These are phyloP conservation scores for Parascedosporium putredinis DNA, from an alignment of 2,329 filamentous ascomycete genomes.

Conservation along the genomic window DNA sequence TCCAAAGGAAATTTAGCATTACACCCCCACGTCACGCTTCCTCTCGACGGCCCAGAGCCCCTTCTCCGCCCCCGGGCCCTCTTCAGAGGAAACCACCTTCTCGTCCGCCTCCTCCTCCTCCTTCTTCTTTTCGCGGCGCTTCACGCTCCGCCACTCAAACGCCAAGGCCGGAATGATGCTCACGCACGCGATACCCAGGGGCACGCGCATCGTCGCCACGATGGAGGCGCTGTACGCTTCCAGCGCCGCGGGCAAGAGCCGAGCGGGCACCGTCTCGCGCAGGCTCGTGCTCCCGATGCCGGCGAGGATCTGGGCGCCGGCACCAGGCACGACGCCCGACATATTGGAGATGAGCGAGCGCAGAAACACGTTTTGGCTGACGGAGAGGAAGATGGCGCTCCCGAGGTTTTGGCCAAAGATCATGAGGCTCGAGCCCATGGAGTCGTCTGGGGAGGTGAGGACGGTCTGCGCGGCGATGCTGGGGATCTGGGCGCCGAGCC, in stretches of 20 bases:
- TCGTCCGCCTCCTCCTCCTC: background rate
- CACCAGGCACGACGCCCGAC: background rate
- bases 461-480: background rate
- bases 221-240: background rate
- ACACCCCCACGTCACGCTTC: too few species aligned
- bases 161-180: background rate
- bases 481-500: background rate
- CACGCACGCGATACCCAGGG: background rate
- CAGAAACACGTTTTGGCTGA: background rate
- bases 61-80: too few species aligned
- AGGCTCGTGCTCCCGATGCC: background rate
- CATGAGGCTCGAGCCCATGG: background rate
- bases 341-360: background rate
- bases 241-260: background rate
- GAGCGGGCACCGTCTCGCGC: background rate
- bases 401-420: background rate
- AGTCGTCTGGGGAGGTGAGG: background rate
- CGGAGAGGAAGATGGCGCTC: background rate
- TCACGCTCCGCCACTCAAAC: background rate
- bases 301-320: background rate
- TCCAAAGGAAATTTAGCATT: too few species aligned
- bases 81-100: too few species aligned
- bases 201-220: background rate
- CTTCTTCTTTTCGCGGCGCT: background rate
- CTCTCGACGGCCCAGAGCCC: too few species aligned